Base-by-base conservation (phyloP, 108 stramenopile species). In the Epipyxis sp. region DNA sequence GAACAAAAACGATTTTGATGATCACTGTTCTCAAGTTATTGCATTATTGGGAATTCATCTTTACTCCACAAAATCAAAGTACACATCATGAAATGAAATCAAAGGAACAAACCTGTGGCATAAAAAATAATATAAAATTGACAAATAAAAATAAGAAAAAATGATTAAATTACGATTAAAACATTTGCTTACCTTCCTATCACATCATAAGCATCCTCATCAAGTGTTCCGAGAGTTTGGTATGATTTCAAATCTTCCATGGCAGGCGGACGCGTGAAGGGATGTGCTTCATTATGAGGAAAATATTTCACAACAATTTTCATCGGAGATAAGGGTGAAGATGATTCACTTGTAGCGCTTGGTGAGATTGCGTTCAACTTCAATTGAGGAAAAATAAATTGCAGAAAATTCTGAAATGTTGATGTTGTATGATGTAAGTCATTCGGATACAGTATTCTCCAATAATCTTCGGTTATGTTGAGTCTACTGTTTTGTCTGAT, bases 371-470 rank as follows among this genome's bases (percentile, higher is more conserved):
- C 46, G 6, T 6, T 32, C 3, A 32, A 3, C 25, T 32, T 16
- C 3, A 65, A 25, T 65, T 74, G 71, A 34, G 71, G 71, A 74
- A 74, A 74, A 10, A 74, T 6, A 16, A 42, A 46, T 32, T 37
- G 3, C 10, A 74, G 71, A 37, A 74, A 74, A 27, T 6, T 27
- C 20, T 10, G 42, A 6, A 54, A 39, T 6, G 71, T 30, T 13
- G 44, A 6, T 34, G 50, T n/a, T 13, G 10, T 39, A 39, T 46
- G 3, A 13, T 54, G 46, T 29, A 74, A 32, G 6, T 74, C 71
- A 27, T 39, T 16, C 3, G 71, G 50, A 57, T 74, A 74, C 34
- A 74, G 27, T 32, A 74, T 27, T 6, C 71, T 37, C 71, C 71
- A 74, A 54, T 29, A 46, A 74, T 74, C 71, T 42, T 74, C 71